Conservation (phyloP, 2,329 filamentous ascomycete genomes). For the Colletotrichum neosansevieriae region DNA sequence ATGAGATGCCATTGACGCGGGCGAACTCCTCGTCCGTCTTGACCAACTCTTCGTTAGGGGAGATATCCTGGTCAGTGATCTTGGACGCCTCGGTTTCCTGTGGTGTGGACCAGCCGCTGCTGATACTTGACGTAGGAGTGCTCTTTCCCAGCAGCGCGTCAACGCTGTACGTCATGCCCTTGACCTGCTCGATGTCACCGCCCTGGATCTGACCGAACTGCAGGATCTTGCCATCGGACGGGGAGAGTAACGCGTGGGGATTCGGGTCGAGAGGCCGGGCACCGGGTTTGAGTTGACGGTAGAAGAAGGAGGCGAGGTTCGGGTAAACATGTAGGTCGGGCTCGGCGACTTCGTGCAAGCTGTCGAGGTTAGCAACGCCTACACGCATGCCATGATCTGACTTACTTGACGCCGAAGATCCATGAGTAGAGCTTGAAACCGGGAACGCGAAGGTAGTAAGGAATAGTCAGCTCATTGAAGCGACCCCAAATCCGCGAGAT, state of each 20-base stretch:
- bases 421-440: slow-evolving; percentile 93
- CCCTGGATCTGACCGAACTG: slow-evolving; percentile 93
- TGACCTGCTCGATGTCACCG: slow-evolving; percentile 97
- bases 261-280: slow-evolving; percentile 86
- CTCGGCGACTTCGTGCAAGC: slow-evolving; percentile 87
- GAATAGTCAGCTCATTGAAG: slow-evolving; percentile 91
- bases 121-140: slow-evolving; percentile 67
- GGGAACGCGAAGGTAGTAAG: slow-evolving; percentile 87
- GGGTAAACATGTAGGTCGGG: slow-evolving; percentile 89
- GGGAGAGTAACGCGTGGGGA: slow-evolving; percentile 83
- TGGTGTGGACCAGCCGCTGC: slow-evolving; percentile 50
- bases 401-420: slow-evolving; percentile 86
- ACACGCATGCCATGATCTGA: background rate
- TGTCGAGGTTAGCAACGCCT: slow-evolving; percentile 52
- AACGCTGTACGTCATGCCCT: slow-evolving; percentile 97
- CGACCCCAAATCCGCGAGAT: slow-evolving; percentile 89
- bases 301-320: slow-evolving; percentile 97
- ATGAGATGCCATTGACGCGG: slow-evolving; percentile 92
- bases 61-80: slow-evolving; percentile 46
- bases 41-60: slow-evolving; percentile 74
- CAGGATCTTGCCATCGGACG: slow-evolving; percentile 89
- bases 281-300: slow-evolving; percentile 91
- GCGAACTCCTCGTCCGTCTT: slow-evolving; percentile 93
- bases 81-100: slow-evolving; percentile 44
- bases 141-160: slow-evolving; percentile 87